These are phyloP conservation scores for Coemansia sp. DNA, from an alignment of 192 early-diverging fungal species.

Conservation along the genomic window DNA sequence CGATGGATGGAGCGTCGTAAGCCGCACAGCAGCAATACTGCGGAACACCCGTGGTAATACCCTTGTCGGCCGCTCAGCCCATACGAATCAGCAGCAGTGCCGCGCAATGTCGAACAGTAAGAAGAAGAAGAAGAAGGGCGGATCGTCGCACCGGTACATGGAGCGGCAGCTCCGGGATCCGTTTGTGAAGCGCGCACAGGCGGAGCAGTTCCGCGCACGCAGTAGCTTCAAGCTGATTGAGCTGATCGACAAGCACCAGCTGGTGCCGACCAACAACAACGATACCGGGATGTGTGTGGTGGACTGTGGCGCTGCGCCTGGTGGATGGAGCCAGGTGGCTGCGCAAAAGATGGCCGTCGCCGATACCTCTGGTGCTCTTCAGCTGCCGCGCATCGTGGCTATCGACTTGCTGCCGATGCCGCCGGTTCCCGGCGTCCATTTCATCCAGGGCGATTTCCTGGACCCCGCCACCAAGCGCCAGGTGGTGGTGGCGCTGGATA, in stretches of 20 bases:
- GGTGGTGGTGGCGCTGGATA: slow-evolving; percentile 34
- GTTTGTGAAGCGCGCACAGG: slow-evolving; percentile 61
- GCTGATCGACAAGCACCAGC: slow-evolving; percentile 56
- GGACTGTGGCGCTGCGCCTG: slow-evolving; percentile 74
- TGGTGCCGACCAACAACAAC: slow-evolving; percentile 9
- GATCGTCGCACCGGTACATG: slow-evolving; percentile 63
- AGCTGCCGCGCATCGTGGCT: slow-evolving; percentile 54
- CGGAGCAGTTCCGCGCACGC: slow-evolving; percentile 67
- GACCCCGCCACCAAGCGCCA: slow-evolving; percentile 36
- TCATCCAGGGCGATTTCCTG: slow-evolving; percentile 73
- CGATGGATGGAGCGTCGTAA: no score
- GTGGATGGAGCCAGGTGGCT: slow-evolving; percentile 78
- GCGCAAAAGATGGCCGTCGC: slow-evolving; percentile 20
- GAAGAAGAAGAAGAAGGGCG: slow-evolving; percentile 47
- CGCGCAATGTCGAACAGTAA: slow-evolving; percentile 15
- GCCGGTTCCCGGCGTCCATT: slow-evolving; percentile 62
- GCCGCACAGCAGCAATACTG: no score
- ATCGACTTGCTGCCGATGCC: slow-evolving; percentile 73
- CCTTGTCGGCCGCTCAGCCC: background rate
- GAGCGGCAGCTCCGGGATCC: slow-evolving; percentile 66
- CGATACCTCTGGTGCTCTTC: background rate
- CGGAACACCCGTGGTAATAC: background rate
- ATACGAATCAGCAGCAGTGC: background rate
- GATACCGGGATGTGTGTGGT: slow-evolving; percentile 40
- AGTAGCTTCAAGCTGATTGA: slow-evolving; percentile 75